These are phyloP conservation scores for Russula abietina DNA, from an alignment of 768 basidiomycete genomes.

Conservation along the genomic window DNA sequence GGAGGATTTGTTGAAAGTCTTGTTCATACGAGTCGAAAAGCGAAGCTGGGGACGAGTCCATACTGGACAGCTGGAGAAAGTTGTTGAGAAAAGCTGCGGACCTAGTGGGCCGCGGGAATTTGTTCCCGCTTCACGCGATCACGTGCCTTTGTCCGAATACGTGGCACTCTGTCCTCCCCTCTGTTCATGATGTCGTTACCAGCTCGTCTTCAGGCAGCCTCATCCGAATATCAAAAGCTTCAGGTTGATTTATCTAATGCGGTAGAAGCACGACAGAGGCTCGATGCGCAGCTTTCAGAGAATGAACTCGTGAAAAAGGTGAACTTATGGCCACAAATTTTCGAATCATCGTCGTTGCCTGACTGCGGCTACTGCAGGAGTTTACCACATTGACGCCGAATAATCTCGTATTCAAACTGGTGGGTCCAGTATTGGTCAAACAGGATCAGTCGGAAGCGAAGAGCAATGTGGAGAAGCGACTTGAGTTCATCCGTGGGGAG, in stretches of 20 bases:
- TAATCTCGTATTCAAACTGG: slow-evolving; percentile 83
- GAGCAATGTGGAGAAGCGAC: slow-evolving; percentile 78
- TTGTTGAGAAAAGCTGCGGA: not conserved
- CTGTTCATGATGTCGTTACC: slow-evolving; percentile 45
- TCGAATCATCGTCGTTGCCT: not conserved
- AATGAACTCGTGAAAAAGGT: slow-evolving; percentile 92
- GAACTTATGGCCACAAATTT: not conserved
- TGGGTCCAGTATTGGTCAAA: slow-evolving; percentile 85
- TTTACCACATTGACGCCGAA: slow-evolving; percentile 65
- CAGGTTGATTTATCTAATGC: slow-evolving; percentile 65
- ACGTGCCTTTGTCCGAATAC: not conserved
- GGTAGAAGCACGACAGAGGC: slow-evolving; percentile 75
- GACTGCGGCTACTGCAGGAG: slow-evolving; percentile 59
- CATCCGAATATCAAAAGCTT: slow-evolving; percentile 73
- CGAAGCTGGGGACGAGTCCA: slow-evolving; percentile 80
- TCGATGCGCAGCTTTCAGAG: slow-evolving; percentile 89
- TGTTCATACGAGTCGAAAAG: slow-evolving; percentile 91
- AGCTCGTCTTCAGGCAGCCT: slow-evolving; percentile 57
- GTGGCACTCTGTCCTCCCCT: not conserved
- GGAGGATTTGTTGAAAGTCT: slow-evolving; percentile 85
- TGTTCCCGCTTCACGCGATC: not conserved
- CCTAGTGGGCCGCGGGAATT: no score
- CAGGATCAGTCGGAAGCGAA: slow-evolving; percentile 88
- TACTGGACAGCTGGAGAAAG: slow-evolving; percentile 33
- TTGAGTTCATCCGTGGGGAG: slow-evolving; percentile 83